A percentile compares a stretch with the other conserved stretches of the same genome.
These are phyloP conservation scores for Sarocladium kiliense DNA, from an alignment of 2,329 filamentous ascomycete genomes.

Conservation along the genomic window DNA sequence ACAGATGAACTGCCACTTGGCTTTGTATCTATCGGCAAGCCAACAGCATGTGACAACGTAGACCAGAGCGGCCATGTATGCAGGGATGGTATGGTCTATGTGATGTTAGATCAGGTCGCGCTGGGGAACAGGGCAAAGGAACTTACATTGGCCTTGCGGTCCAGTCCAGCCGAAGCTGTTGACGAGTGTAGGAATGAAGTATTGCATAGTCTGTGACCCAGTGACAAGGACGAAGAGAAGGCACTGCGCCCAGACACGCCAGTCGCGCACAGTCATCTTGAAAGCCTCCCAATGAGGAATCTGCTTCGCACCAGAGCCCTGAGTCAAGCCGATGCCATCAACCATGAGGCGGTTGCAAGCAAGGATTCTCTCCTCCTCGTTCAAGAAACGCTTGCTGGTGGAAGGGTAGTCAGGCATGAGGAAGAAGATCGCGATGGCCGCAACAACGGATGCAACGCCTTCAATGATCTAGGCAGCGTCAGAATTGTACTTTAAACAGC, in stretches of 20 bases:
- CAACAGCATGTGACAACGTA: constrained; percentile 20
- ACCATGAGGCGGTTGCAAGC: constrained; percentile 10
- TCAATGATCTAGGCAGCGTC: constrained; percentile 10
- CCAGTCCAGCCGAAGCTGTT: constrained; percentile 23
- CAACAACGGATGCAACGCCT: constrained; percentile 9
- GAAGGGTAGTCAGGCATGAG: constrained; percentile 11
- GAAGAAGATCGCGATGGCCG: constrained; percentile 9
- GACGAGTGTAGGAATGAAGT: constrained; percentile 27
- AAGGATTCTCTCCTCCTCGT: constrained; percentile 9
- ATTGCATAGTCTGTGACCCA: constrained; percentile 24
- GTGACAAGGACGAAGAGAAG: constrained; percentile 22
- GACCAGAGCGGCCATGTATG: constrained; percentile 19
- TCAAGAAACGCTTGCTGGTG: constrained; percentile 10
- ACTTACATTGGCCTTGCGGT: constrained; percentile 13
- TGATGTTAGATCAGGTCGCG: not conserved
- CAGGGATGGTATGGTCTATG: constrained; percentile 20
- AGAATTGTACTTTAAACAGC: no score
- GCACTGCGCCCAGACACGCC: constrained; percentile 17
- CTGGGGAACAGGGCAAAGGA: not conserved
- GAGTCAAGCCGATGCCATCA: constrained; percentile 9
- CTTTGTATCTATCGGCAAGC: constrained; percentile 19
- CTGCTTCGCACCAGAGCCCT: constrained; percentile 9
- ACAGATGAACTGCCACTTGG: constrained; percentile 22
- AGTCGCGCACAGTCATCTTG: constrained; percentile 20
- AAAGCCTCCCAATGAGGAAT: constrained; percentile 20